These are phyloP conservation scores for Phoma sp. DNA, from an alignment of 2,329 filamentous ascomycete genomes.

Conservation along the genomic window DNA sequence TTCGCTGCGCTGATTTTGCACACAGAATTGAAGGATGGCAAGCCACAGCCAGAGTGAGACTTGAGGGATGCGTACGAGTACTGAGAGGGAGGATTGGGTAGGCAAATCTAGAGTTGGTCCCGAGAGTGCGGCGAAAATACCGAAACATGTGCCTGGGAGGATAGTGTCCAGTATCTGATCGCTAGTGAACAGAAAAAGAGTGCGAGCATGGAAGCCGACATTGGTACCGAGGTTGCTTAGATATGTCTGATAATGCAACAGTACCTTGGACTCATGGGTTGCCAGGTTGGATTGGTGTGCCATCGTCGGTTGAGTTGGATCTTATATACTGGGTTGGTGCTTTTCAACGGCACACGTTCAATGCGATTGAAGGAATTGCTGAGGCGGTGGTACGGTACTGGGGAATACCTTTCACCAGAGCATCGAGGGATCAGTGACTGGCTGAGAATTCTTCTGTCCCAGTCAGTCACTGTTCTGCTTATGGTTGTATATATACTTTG, in stretches of 20 bases:
- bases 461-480: neutral
- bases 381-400: no score
- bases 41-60: slow-evolving; percentile 42
- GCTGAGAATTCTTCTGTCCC: neutral
- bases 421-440: neutral
- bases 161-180: slow-evolving; percentile 19
- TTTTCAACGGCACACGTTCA: no score
- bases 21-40: slow-evolving; percentile 49
- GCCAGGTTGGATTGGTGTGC: neutral
- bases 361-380: neutral
- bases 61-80: slow-evolving; percentile 10
- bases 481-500: neutral
- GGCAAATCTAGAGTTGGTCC: slow-evolving; percentile 19
- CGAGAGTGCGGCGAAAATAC: slow-evolving; percentile 16
- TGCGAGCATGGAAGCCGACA: neutral
- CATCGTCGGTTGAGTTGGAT: neutral
- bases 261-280: neutral
- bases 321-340: no score
- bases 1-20: slow-evolving; percentile 50
- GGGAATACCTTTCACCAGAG: neutral
- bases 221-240: neutral
- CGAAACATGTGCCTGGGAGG: slow-evolving; percentile 22
- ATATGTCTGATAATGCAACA: neutral
- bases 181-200: slow-evolving; percentile 2
- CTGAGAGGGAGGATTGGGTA: neutral